Percentiles rank a stretch among this genome's conserved stretches.
These are phyloP conservation scores for Xylariomycetidae sp. DNA, from an alignment of 2,329 filamentous ascomycete species.

Conservation along the genomic window DNA sequence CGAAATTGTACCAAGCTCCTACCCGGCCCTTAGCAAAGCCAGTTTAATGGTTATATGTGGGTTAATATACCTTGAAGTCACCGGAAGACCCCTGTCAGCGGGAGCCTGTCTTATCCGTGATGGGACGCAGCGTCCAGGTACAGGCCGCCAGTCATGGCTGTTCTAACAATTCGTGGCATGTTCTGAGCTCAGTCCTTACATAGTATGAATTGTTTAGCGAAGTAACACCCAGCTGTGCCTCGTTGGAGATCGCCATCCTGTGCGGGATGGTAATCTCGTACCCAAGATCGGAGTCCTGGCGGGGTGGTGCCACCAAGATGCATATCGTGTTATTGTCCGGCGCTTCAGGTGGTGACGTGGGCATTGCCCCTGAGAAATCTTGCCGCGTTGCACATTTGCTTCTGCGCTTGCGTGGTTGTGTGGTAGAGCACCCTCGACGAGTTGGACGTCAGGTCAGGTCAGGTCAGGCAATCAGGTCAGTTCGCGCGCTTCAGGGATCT, in stretches of 20 bases:
- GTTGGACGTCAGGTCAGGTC: no score
- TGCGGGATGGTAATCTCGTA: conserved; percentile 23
- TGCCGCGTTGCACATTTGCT: conserved; percentile 8
- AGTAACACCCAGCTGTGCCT: no score
- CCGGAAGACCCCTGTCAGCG: conserved; percentile 1
- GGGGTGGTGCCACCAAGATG: conserved; percentile 14
- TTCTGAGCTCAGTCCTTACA: no score
- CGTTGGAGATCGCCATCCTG: no score
- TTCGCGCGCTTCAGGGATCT: conserved; percentile 7
- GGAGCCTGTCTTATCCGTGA: conserved; percentile 14
- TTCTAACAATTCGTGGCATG: conserved; percentile 1
- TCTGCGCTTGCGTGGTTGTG: no score
- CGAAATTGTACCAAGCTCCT: conserved; percentile 28
- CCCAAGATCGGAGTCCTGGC: conserved; percentile 21
- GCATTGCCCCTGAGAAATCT: conserved; percentile 8
- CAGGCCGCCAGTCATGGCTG: neutral
- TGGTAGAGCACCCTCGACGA: no score
- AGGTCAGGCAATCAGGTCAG: conserved; percentile 3
- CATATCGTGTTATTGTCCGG: conserved; percentile 13
- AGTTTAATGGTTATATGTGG: conserved; percentile 32
- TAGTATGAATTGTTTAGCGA: no score
- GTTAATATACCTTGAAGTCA: conserved; percentile 27
- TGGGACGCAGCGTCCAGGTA: conserved; percentile 10
- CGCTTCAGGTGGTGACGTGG: conserved; percentile 13
- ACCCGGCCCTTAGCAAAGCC: conserved; percentile 26